Evolutionary conservation across 192 early-diverging fungal genomes (phyloP), one percentile per base, ranked within the genome.

Genomic region (Martensiomyces pterosporus): DNA sequence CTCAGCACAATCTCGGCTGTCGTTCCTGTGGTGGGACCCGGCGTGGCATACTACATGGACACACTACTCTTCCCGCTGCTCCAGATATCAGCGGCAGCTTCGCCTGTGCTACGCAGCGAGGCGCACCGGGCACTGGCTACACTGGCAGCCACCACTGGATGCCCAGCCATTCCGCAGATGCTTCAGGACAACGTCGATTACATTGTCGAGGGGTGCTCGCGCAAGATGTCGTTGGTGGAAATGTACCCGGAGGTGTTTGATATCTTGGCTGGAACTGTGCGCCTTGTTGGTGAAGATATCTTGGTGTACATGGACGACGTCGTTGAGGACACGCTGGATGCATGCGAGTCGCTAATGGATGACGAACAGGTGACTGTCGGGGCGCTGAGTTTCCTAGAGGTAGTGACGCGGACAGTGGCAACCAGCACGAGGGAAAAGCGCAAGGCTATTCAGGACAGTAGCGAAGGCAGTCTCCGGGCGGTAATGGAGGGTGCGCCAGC

Each of bases 291-390:
- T 2, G 32, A 2, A 1, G 56, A 49, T 15, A 64, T 72, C 15
- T 12, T 72, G 49, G 48, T 54, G 18, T 72, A 52, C 36, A 60
- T 64, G 60, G 61, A 72, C 17, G 68, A 72, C 15, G 61, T 72
- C 19, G 57, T 64, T 0, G 68, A 72, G 37, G 68, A 72, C 38
- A 56, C 68, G 12, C 27, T 72, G 52, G 68, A 72, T 36, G 57
- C 59, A 12, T 72, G 68, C 33, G 68, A 72, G 52, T 26, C 23
- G 3, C 14, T 50, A 35, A 25, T 26, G 19, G 26, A 62, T 13
- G 60, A 39, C 1, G 38, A 39, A 1, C 15, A 36, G 2, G 49
- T 55, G 8, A 13, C 18, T 4, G 16, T 49, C 0, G 25, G 39
- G 18, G 68, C 68, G 1, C 38, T 72, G 38, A 46, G 49, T 13